A percentile compares a stretch with the other conserved stretches of the same genome.
Conservation (phyloP, 306 rosid genomes). For the Castanopsis chinensis region DNA sequence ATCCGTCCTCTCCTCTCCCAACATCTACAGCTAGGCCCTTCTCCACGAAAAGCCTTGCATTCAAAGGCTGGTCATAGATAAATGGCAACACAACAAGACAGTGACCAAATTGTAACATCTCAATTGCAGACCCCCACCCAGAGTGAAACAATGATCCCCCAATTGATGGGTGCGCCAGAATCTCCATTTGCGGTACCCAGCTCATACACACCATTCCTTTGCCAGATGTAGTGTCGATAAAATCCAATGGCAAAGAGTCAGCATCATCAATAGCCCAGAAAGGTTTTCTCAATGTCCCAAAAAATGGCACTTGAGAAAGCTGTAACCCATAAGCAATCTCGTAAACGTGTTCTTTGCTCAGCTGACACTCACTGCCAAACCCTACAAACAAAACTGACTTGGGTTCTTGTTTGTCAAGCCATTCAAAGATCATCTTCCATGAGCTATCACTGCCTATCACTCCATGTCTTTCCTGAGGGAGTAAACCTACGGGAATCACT, state of each 20-base stretch:
- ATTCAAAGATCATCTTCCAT: slow-evolving; percentile 22
- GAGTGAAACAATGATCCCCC: slow-evolving; percentile 47
- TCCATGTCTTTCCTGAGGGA: slow-evolving; percentile 24
- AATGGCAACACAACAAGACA: slow-evolving; percentile 37
- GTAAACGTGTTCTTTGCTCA: slow-evolving; percentile 31
- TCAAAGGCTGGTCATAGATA: slow-evolving; percentile 36
- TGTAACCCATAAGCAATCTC: slow-evolving; percentile 50
- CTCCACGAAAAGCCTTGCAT: slow-evolving; percentile 39
- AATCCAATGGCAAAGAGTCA: slow-evolving; percentile 27
- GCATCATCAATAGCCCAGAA: slow-evolving; percentile 23
- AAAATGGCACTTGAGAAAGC: slow-evolving; percentile 35
- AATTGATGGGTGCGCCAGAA: slow-evolving; percentile 36
- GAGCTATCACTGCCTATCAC: background rate
- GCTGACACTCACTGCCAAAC: slow-evolving; percentile 44
- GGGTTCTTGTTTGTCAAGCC: slow-evolving; percentile 39
- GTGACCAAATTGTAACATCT: slow-evolving; percentile 39
- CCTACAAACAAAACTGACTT: slow-evolving; percentile 43
- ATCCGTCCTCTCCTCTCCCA: slow-evolving; percentile 34
- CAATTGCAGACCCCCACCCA: slow-evolving; percentile 47
- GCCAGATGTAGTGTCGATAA: slow-evolving; percentile 18
- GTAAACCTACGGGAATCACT: slow-evolving; percentile 43
- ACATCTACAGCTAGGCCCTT: slow-evolving; percentile 37
- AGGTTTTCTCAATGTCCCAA: slow-evolving; percentile 41
- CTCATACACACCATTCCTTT: slow-evolving; percentile 29
- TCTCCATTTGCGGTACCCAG: slow-evolving; percentile 43